Evolutionary conservation across 2,329 filamentous ascomycete genomes (phyloP).

Genomic region (Xylaria sp.): DNA sequence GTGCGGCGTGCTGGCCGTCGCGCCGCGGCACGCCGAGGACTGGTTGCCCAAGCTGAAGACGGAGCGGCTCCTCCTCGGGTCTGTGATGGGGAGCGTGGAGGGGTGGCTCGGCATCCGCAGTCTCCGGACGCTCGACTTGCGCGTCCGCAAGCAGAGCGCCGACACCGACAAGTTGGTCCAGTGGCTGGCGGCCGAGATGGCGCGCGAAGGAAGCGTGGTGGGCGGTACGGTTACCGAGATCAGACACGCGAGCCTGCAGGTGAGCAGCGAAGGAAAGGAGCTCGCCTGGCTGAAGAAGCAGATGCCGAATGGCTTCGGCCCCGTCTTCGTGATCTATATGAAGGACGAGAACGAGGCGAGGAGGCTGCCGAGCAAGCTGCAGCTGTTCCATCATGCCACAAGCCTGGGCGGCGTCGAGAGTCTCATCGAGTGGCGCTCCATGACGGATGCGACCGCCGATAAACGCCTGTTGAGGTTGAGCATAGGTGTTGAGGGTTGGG

Average conservation of each 20-base stretch:
- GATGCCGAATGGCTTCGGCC: conserved; percentile 91
- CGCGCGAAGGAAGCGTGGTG: conserved; percentile 56
- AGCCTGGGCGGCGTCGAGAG: conserved; percentile 95
- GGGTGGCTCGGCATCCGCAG: conserved; percentile 92
- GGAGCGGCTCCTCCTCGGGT: conserved; percentile 82
- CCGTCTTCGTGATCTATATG: conserved; percentile 84
- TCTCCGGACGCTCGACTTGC: conserved; percentile 84
- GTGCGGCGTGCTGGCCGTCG: conserved; percentile 81
- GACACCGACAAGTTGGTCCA: conserved; percentile 76
- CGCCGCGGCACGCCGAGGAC: conserved; percentile 60
- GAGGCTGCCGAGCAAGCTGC: conserved; percentile 78
- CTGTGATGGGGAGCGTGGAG: conserved; percentile 89
- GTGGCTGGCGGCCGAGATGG: conserved; percentile 68
- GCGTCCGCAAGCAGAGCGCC: conserved; percentile 79
- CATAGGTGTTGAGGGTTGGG: conserved; percentile 85
- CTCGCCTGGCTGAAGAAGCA: conserved; percentile 79
- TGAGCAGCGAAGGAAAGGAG: conserved; percentile 36
- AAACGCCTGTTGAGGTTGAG: conserved; percentile 81
- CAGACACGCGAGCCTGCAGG: conserved; percentile 84
- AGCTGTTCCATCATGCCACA: conserved; percentile 93
- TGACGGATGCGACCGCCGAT: conserved; percentile 83
- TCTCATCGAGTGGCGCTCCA: conserved; percentile 94
- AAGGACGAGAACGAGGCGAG: conserved; percentile 70
- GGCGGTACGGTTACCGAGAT: conserved; percentile 69
- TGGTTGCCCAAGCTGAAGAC: conserved; percentile 70